Conservation (phyloP, 2,329 filamentous ascomycete genomes). For the Fusarium begoniae region DNA sequence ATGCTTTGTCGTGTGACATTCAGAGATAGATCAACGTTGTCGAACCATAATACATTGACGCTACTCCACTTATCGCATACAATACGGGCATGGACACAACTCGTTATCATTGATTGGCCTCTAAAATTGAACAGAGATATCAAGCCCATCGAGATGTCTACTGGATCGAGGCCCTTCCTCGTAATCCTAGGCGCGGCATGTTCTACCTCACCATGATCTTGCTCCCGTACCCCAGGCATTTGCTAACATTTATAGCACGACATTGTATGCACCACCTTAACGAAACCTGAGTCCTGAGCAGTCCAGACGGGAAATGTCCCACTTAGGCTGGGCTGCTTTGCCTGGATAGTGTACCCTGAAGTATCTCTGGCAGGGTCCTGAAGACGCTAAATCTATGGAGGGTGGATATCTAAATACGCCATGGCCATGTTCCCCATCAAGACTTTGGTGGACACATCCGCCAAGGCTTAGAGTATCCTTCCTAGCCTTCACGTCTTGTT, state of each 20-base stretch:
- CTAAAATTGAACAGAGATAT: background rate
- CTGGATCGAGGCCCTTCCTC: conserved; percentile 2
- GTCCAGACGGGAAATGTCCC: conserved; percentile 33
- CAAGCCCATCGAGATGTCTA: background rate
- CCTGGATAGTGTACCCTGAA: conserved; percentile 36
- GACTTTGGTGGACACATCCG: conserved; percentile 34
- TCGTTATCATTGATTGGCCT: background rate
- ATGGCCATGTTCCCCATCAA: conserved; percentile 31
- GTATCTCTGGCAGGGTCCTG: conserved; percentile 37
- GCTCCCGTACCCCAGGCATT: conserved; percentile 15
- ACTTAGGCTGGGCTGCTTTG: conserved; percentile 16
- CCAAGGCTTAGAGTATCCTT: conserved; percentile 32
- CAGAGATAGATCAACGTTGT: conserved; percentile 39
- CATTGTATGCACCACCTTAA: conserved; percentile 19
- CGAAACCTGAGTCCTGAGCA: conserved; percentile 25
- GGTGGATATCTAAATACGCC: conserved; percentile 25
- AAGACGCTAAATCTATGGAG: conserved; percentile 38
- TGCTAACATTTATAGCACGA: conserved; percentile 32
- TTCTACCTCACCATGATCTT: conserved; percentile 7
- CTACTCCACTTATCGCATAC: conserved; percentile 33
- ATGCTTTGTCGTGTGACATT: conserved; percentile 42
- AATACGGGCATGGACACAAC: conserved; percentile 10
- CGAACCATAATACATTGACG: conserved; percentile 39
- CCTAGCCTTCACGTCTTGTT: conserved; percentile 32
- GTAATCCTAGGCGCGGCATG: background rate